A percentile compares a stretch with the other conserved stretches of the same genome.
Evolutionary conservation across 1,284 basidiomycete species (phyloP).

Genomic region (Microbotryum saponariae): DNA sequence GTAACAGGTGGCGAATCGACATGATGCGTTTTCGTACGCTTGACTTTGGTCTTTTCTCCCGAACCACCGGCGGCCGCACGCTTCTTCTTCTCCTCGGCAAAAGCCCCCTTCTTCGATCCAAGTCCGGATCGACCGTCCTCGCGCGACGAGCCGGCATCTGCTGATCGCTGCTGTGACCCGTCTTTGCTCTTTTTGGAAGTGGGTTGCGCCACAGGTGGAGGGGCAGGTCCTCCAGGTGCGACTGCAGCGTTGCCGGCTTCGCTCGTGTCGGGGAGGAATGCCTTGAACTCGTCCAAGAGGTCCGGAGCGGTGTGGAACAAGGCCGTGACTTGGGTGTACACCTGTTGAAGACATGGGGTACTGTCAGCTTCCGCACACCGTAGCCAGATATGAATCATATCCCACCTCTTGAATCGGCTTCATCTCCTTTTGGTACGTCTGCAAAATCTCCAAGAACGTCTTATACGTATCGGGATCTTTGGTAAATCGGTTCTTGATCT

Average conservation of each 20-base stretch:
- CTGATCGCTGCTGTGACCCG: constrained; percentile 1
- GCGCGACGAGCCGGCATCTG: constrained; percentile 1
- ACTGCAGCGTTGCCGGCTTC: constrained; percentile 4
- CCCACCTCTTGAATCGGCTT: constrained; percentile 77
- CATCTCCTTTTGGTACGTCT: constrained; percentile 94
- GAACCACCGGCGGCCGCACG: constrained; percentile 28
- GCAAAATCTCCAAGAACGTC: constrained; percentile 92
- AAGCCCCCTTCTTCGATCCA: not conserved
- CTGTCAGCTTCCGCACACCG: not conserved
- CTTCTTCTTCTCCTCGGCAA: constrained; percentile 30
- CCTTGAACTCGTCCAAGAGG: constrained; percentile 88
- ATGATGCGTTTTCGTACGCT: constrained; percentile 25
- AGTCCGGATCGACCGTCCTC: not conserved
- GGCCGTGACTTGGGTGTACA: constrained; percentile 83
- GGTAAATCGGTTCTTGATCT: constrained; percentile 88
- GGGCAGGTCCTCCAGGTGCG: not conserved
- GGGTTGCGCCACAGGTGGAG: not conserved
- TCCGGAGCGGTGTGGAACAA: constrained; percentile 91
- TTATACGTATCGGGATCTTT: constrained; percentile 93
- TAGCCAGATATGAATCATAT: not conserved
- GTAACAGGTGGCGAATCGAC: constrained; percentile 9
- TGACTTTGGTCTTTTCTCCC: constrained; percentile 32
- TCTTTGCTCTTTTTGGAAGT: constrained; percentile 1
- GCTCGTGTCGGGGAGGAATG: constrained; percentile 72
- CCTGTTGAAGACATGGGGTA: constrained; percentile 52